phyloP scores from a whole-genome alignment of 345 rosid species.

The Angophora floribunda region DNA sequence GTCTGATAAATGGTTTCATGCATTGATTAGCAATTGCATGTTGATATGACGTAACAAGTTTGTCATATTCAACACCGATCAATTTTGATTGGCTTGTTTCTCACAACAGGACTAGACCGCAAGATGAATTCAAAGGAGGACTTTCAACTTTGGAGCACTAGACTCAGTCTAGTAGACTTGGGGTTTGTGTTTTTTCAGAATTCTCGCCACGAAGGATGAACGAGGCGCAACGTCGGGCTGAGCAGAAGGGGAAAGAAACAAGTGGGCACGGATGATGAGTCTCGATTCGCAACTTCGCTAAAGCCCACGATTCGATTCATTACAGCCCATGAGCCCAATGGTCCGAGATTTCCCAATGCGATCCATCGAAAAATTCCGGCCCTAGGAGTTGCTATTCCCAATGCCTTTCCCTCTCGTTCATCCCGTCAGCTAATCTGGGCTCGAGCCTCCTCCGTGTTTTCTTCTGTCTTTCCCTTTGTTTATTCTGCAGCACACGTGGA shows the following conservation, averaged over 20 bases:
- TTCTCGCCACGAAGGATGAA: background rate
- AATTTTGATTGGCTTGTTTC: background rate
- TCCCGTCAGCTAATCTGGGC: background rate
- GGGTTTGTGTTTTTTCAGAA: background rate
- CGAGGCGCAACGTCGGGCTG: background rate
- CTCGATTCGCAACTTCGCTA: background rate
- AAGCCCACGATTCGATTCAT: background rate
- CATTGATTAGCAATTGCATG: background rate
- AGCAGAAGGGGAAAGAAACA: background rate
- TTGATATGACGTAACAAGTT: fast-evolving
- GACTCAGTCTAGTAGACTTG: background rate
- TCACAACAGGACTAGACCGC: background rate
- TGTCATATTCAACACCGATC: background rate
- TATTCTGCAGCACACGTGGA: background rate
- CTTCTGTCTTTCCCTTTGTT: background rate
- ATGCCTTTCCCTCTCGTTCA: background rate
- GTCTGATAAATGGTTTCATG: background rate
- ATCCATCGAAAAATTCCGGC: background rate
- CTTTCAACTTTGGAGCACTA: background rate
- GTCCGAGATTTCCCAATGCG: background rate
- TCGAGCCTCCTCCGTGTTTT: background rate
- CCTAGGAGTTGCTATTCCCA: background rate
- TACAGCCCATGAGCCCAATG: background rate
- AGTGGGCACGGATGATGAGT: background rate
- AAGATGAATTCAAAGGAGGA: background rate